Percentiles rank a stretch among this genome's conserved stretches.
These are phyloP conservation scores for Mycena galericulata DNA, from an alignment of 768 basidiomycete species.

Conservation along the genomic window DNA sequence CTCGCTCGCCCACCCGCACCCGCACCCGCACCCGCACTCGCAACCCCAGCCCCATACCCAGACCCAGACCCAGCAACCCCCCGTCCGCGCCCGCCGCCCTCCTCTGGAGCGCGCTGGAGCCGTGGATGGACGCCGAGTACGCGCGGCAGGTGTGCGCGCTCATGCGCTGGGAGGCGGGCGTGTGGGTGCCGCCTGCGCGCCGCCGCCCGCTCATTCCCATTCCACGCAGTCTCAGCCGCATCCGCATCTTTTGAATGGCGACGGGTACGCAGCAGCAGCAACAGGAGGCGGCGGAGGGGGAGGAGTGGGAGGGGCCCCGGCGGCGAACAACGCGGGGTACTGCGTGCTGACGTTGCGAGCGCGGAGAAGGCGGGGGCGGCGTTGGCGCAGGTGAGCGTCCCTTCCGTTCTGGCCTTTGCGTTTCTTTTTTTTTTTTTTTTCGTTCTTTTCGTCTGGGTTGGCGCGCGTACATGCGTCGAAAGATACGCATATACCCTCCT, in stretches of 20 bases:
- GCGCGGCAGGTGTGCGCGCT: constrained; percentile 87
- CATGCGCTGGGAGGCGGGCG: constrained; percentile 88
- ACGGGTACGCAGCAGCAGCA: not conserved
- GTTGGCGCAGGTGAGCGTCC: constrained; percentile 23
- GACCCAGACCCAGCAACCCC: constrained; percentile 24
- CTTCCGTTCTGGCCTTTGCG: not conserved
- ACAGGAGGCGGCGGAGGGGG: constrained; percentile 52
- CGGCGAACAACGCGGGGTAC: constrained; percentile 66
- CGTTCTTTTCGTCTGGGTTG: not conserved
- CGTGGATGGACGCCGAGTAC: constrained; percentile 98
- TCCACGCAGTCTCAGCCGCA: too few species aligned
- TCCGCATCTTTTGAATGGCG: constrained; percentile 62
- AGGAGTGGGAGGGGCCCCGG: constrained; percentile 50
- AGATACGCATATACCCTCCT: not conserved
- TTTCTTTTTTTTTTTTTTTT: not conserved
- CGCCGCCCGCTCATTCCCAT: constrained; percentile 46
- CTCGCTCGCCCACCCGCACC: constrained; percentile 47
- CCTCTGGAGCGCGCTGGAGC: constrained; percentile 91
- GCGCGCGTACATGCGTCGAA: not conserved
- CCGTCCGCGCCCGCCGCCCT: constrained; percentile 62
- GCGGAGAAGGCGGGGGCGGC: constrained; percentile 17
- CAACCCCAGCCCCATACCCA: constrained; percentile 24
- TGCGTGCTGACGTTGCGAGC: constrained; percentile 23
- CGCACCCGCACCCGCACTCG: constrained; percentile 40
- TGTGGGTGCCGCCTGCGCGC: constrained; percentile 77